These are phyloP conservation scores for Euphorbia lathyris DNA, from an alignment of 345 rosid species.

Conservation along the genomic window DNA sequence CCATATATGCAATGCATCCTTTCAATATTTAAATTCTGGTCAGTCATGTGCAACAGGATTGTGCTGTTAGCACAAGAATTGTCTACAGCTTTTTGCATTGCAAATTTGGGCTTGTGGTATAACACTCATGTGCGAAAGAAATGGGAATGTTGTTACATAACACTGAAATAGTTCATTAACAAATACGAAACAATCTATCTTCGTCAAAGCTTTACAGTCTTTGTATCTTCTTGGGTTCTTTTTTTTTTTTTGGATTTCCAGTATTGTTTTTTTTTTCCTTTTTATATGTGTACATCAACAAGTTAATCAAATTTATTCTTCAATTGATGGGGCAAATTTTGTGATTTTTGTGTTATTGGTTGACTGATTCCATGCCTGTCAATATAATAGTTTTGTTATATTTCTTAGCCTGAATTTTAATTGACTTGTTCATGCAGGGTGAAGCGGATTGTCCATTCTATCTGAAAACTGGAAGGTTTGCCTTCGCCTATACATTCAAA, in stretches of 20 bases:
- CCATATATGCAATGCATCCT: background rate
- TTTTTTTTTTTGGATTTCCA: background rate
- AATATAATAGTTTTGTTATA: background rate
- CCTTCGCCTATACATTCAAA: constrained; percentile 5
- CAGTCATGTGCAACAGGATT: background rate
- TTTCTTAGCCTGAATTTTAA: background rate
- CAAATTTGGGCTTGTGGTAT: background rate
- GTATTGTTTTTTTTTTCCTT: background rate
- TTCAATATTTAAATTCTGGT: background rate
- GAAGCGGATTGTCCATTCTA: constrained; percentile 95
- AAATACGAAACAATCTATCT: background rate
- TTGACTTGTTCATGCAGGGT: constrained; percentile 46
- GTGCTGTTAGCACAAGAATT: background rate
- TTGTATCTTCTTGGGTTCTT: background rate
- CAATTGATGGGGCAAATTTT: background rate
- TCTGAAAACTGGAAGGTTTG: constrained; percentile 90
- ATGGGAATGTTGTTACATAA: background rate
- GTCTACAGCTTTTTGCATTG: background rate
- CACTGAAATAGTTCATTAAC: background rate
- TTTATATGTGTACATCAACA: background rate
- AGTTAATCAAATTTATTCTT: background rate
- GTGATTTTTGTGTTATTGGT: background rate
- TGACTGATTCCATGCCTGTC: background rate
- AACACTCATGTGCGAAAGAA: background rate
- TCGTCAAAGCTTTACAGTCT: background rate